Evolutionary conservation across 2,329 filamentous ascomycete genomes (phyloP).

Genomic region (Cladobotryum mycophilum): DNA sequence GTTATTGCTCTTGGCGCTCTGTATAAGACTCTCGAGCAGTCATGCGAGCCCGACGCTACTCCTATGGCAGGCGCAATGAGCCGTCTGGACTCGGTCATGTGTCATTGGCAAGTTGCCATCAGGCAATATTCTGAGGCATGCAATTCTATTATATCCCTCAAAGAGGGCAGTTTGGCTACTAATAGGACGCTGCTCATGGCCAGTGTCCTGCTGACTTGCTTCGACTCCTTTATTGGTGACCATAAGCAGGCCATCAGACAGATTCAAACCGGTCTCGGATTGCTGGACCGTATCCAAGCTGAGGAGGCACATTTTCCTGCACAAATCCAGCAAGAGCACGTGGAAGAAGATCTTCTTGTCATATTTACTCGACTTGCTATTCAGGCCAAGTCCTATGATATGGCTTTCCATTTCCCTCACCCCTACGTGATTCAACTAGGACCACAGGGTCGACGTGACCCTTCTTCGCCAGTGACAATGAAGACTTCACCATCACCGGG

Average conservation of each 20-base stretch:
- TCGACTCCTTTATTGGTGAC: constrained; percentile 61
- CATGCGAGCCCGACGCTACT: constrained; percentile 41
- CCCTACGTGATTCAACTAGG: constrained; percentile 50
- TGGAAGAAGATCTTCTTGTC: constrained; percentile 54
- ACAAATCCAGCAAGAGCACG: constrained; percentile 33
- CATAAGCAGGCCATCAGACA: constrained; percentile 56
- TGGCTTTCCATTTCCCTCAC: constrained; percentile 61
- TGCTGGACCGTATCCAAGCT: constrained; percentile 45
- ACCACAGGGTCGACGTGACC: constrained; percentile 24
- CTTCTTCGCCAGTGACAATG: constrained; percentile 33
- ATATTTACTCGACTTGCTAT: constrained; percentile 60
- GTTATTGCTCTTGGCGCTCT: constrained; percentile 60
- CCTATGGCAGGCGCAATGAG: constrained; percentile 12
- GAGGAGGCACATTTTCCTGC: constrained; percentile 8
- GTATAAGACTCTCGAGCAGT: constrained; percentile 60
- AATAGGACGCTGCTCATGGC: constrained; percentile 56
- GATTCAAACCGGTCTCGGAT: constrained; percentile 51
- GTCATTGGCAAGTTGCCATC: constrained; percentile 55
- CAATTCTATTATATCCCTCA: constrained; percentile 41
- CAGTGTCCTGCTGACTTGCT: constrained; percentile 59
- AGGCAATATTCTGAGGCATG: constrained; percentile 54
- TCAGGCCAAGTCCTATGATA: constrained; percentile 61
- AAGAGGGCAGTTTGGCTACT: constrained; percentile 37
- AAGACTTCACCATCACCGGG: constrained; percentile 33
- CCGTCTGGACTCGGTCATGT: constrained; percentile 31